These are phyloP conservation scores for Flaveria linearis DNA, from an alignment of 129 eudicot genomes.

Conservation along the genomic window DNA sequence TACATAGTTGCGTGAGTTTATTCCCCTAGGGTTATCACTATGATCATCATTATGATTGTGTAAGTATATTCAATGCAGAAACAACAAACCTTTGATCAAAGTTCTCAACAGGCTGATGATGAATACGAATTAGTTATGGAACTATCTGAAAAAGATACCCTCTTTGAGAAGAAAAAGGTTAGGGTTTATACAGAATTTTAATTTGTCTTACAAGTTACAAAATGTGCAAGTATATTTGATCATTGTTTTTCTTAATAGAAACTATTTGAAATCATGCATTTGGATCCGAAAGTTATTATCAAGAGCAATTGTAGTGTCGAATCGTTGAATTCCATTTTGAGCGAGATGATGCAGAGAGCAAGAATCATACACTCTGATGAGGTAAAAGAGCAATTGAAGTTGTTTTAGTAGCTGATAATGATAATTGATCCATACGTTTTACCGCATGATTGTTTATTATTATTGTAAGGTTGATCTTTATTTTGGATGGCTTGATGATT, in stretches of 20 bases:
- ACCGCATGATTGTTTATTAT: background rate
- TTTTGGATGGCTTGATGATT: constrained; percentile 51
- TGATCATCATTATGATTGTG: background rate
- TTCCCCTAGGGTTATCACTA: constrained; percentile 10
- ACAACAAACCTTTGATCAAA: constrained; percentile 20
- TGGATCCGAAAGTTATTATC: constrained; percentile 38
- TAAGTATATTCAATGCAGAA: constrained; percentile 37
- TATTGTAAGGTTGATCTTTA: constrained; percentile 76
- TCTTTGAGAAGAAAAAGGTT: constrained; percentile 69
- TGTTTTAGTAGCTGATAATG: background rate
- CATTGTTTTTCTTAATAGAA: constrained; percentile 40
- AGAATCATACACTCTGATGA: constrained; percentile 62
- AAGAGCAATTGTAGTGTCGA: constrained; percentile 36
- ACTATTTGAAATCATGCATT: constrained; percentile 50
- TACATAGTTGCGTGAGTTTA: constrained; percentile 1
- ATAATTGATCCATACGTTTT: constrained; percentile 13
- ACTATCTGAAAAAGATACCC: constrained; percentile 58
- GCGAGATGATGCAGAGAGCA: constrained; percentile 55
- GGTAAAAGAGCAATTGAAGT: constrained; percentile 42
- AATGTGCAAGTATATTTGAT: background rate
- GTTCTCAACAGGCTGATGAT: constrained; percentile 29
- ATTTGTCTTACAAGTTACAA: background rate
- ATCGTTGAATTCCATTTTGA: constrained; percentile 42
- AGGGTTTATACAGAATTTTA: background rate
- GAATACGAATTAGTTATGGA: constrained; percentile 49